Evolutionary conservation across 441 rosid species (phyloP).

Genomic region (Erysimum cheiri): DNA sequence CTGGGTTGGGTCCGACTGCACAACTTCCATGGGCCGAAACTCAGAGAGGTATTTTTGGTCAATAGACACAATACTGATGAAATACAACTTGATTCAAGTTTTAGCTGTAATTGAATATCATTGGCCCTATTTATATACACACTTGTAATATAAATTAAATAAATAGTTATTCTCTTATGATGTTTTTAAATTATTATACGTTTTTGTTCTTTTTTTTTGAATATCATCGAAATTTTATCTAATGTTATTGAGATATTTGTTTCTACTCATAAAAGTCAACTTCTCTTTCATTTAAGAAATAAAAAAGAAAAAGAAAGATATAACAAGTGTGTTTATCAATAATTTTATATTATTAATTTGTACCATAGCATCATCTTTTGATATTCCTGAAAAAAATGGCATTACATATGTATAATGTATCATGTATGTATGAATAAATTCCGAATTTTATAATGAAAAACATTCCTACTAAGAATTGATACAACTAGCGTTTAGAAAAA

Average conservation of each 20-base stretch:
- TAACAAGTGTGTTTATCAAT: not conserved
- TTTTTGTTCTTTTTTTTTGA: not conserved
- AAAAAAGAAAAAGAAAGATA: not conserved
- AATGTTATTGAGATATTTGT: not conserved
- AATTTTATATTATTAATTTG: not conserved
- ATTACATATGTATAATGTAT: too few species aligned
- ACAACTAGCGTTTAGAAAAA: constrained; percentile 24
- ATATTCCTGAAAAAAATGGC: too few species aligned
- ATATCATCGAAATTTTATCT: not conserved
- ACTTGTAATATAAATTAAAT: constrained; percentile 3
- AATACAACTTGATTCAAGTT: constrained; percentile 3
- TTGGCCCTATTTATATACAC: constrained; percentile 10
- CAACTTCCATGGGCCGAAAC: constrained; percentile 31
- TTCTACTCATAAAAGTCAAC: constrained; percentile 19
- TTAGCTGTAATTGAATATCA: constrained; percentile 13
- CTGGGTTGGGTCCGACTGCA: constrained; percentile 27
- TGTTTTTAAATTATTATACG: not conserved
- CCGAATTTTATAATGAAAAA: not conserved
- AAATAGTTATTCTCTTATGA: not conserved
- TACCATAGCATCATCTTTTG: not conserved
- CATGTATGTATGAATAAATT: too few species aligned
- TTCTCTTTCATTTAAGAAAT: not conserved
- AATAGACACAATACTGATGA: not conserved
- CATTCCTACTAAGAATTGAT: not conserved
- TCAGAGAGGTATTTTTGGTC: constrained; percentile 6